Evolutionary conservation across 371 early-diverging fungal genomes (phyloP), one percentile per base, ranked within the genome.

Genomic region (Saksenaea vasiformis): DNA sequence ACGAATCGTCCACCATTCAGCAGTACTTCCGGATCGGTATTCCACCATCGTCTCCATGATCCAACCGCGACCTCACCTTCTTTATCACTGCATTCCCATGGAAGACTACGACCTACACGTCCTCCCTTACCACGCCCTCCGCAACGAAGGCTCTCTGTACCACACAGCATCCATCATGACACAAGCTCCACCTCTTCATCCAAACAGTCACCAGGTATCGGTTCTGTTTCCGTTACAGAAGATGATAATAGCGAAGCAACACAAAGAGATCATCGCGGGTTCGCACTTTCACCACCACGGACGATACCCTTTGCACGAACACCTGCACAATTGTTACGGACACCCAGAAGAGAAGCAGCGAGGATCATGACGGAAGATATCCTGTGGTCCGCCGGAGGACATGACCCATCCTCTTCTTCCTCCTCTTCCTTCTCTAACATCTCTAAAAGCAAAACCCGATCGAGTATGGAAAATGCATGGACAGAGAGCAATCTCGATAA

Each of bases 321-420:
- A 28, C 65, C 68, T 5, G 59, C 60, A 0, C 57, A 58, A 8
- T 53, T 78, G 38, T 38, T 67, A 7, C 60, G 62, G 15, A 79
- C 82, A 14, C 82, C 82, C 1, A 67, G 71, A 9, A 68, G 70
- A 26, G 73, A 78, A 54, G 77, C 75, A 17, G 74, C 74, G 1
- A 62, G 54, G 19, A 67, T 74, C 28, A 60, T 81, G 17, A 65
- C 71, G 10, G 70, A 76, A 5, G 69, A 73, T 58, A 44, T 65
- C 5, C n/a, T 81, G 15, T 34, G 58, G 22, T 61, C 66, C 4
- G 56, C 61, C 9, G 70, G 71, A 15, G 75, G 69, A 24, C 34
- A 8, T 9, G 63, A 57, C 27, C 55, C 68, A 17, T 60, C 65
- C 8, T 58, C 65, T 14, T 43, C 53, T n/a, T 28, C 14, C 8